Conservation (phyloP, 177 flowering plant species). For the Vitis hybrid region DNA sequence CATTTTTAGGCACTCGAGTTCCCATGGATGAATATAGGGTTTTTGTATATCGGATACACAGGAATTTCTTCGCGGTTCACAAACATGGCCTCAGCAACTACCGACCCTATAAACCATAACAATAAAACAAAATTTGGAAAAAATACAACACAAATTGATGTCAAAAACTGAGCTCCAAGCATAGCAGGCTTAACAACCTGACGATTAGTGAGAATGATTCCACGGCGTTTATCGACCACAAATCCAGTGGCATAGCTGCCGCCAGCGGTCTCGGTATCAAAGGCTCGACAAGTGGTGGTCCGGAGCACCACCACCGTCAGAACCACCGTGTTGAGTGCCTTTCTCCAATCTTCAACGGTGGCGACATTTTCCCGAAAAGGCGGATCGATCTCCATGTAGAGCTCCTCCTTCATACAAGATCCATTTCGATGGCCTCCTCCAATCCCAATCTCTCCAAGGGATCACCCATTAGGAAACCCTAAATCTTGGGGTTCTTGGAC, state of each 20-base stretch:
- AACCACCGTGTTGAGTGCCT: slow-evolving; percentile 74
- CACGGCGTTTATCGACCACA: slow-evolving; percentile 79
- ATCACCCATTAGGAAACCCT: slow-evolving; percentile 41
- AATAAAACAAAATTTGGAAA: not conserved
- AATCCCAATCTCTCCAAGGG: slow-evolving; percentile 60
- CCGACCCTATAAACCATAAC: slow-evolving; percentile 64
- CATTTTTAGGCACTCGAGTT: too few species aligned
- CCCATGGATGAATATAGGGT: slow-evolving; percentile 48
- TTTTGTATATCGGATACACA: slow-evolving; percentile 76
- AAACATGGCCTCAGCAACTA: slow-evolving; percentile 96
- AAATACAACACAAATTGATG: not conserved
- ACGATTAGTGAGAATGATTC: slow-evolving; percentile 93
- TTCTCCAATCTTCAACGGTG: slow-evolving; percentile 89
- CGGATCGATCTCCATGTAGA: slow-evolving; percentile 85
- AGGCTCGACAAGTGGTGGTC: slow-evolving; percentile 78
- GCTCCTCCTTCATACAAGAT: slow-evolving; percentile 53
- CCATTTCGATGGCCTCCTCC: slow-evolving; percentile 33
- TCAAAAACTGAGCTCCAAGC: not conserved
- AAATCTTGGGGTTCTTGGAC: too few species aligned
- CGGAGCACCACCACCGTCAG: slow-evolving; percentile 89
- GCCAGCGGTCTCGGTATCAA: slow-evolving; percentile 88
- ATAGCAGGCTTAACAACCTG: slow-evolving; percentile 94
- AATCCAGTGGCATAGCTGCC: slow-evolving; percentile 91
- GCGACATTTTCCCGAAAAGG: slow-evolving; percentile 55
- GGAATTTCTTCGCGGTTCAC: slow-evolving; percentile 91